Conservation (phyloP, 441 rosid genomes). For the Eutrema salsugineum region DNA sequence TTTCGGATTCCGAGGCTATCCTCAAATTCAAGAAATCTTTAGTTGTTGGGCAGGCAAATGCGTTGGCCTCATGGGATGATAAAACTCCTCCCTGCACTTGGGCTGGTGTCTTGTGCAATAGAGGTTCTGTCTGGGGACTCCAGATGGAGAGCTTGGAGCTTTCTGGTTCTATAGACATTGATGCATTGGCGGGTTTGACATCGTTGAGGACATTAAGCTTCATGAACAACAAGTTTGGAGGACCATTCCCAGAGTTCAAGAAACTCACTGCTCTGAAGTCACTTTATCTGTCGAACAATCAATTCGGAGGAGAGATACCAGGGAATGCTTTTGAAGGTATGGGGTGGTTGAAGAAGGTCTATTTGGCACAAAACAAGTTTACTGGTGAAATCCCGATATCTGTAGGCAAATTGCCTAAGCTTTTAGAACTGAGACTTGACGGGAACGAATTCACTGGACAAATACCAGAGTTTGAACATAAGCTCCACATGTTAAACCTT, state of each 20-base stretch:
- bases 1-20: slow-evolving; percentile 23
- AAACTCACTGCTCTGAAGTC: slow-evolving; percentile 48
- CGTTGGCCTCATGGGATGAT: slow-evolving; percentile 43
- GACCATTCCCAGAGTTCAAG: slow-evolving; percentile 53
- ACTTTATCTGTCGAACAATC: slow-evolving; percentile 50
- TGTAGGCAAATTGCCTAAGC: slow-evolving; percentile 43
- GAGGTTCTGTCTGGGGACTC: slow-evolving; percentile 50
- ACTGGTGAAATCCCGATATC: slow-evolving; percentile 61
- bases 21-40: slow-evolving; percentile 37
- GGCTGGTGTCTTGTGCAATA: slow-evolving; percentile 56
- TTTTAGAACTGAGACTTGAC: slow-evolving; percentile 53
- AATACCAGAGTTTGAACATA: slow-evolving; percentile 48
- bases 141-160: slow-evolving; percentile 64
- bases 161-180: slow-evolving; percentile 46
- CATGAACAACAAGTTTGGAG: slow-evolving; percentile 50
- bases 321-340: slow-evolving; percentile 50
- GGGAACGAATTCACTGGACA: slow-evolving; percentile 59
- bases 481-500: slow-evolving; percentile 39
- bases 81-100: slow-evolving; percentile 47
- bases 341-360: slow-evolving; percentile 55
- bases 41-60: slow-evolving; percentile 19
- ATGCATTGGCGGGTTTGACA: slow-evolving; percentile 32
- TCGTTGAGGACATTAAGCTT: slow-evolving; percentile 55
- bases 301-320: slow-evolving; percentile 57
- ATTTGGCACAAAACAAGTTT: slow-evolving; percentile 50